Evolutionary conservation across 208 protist species (phyloP).

Genomic region (Borovskyia barvae): DNA sequence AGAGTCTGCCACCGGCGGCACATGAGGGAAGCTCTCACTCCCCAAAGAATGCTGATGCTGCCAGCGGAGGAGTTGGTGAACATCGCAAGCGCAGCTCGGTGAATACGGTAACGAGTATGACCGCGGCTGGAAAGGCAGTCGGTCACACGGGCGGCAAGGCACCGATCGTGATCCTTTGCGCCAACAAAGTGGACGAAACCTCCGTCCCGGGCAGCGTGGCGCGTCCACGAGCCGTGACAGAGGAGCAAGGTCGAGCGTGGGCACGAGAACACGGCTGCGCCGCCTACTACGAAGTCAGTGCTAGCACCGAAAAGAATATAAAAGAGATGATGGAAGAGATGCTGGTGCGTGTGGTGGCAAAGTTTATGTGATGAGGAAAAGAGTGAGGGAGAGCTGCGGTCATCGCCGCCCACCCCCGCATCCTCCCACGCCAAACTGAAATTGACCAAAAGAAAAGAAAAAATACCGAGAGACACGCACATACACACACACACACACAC

Average conservation of each 20-base stretch:
- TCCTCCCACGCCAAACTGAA: not conserved
- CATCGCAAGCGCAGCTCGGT: constrained; percentile 23
- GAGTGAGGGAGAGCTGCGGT: not conserved
- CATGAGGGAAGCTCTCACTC: not conserved
- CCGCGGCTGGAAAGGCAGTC: constrained; percentile 45
- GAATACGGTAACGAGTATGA: constrained; percentile 28
- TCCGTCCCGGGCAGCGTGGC: not conserved
- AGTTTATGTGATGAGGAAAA: constrained; percentile 65
- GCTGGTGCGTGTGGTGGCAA: constrained; percentile 53
- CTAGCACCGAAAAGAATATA: constrained; percentile 50
- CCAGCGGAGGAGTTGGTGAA: not conserved
- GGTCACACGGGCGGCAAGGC: constrained; percentile 23
- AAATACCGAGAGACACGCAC: constrained; percentile 6
- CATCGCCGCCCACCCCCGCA: not conserved
- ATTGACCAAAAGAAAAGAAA: constrained; percentile 8
- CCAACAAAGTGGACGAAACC: constrained; percentile 67
- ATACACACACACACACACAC: not conserved
- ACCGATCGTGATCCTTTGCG: constrained; percentile 54
- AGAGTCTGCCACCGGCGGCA: constrained; percentile 5
- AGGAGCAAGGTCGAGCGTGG: constrained; percentile 60
- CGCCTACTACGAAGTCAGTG: constrained; percentile 79
- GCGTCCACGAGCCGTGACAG: constrained; percentile 41
- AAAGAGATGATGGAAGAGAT: constrained; percentile 56
- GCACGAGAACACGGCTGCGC: constrained; percentile 45
- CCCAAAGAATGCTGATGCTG: not conserved